Base-by-base conservation (phyloP, 305 asterid genomes). In the Lippia alba region DNA sequence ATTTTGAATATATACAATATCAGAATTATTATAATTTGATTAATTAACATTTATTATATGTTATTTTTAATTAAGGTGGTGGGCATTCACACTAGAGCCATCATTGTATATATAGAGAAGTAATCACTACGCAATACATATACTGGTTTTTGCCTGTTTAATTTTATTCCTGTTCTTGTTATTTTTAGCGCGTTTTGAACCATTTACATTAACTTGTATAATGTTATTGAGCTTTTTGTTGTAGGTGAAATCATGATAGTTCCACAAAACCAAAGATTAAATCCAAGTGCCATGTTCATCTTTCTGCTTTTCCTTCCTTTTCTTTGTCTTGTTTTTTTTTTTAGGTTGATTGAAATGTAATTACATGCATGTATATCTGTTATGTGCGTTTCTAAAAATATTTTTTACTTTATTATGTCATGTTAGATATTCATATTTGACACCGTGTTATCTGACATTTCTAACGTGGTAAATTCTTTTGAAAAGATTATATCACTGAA, bases 81-180 rank as follows among this genome's bases (percentile, higher is more conserved):
- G 75, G 76, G 63, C 66, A 64, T 72, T 77, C 78, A 67, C 75
- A 56, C 57, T 67, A 61, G 71, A 69, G 46, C 44, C 76, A 67
- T 69, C 58, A 67, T 56, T 20, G 1, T 45, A 54, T 72, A 24
- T 24, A 3, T 24, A 24, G 30, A 24, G 54, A 77, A 71, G 74
- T 61, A 66, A 49, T 74, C 69, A 67, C 63, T 60, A 74, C 57
- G 56, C 54, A 50, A 66, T 64, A 57, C 30, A 24, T 64, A 24
- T 64, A 18, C 54, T 19, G 12, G 34, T 46, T 14, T 0, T n/a
- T 49, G 0, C 14, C 10, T 36, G 12, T 36, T 40, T 51, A 3
- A 24, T 24, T 24, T 24, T 24, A 24, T 24, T 24, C 30, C 30
- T 33, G 4, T 19, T 15, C 19, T 73, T 9, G 12, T 40, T 70